A percentile compares a stretch with the other conserved stretches of the same genome.
phyloP scores from a whole-genome alignment of 257 asterid genomes.

The Solanum paucissectum region DNA sequence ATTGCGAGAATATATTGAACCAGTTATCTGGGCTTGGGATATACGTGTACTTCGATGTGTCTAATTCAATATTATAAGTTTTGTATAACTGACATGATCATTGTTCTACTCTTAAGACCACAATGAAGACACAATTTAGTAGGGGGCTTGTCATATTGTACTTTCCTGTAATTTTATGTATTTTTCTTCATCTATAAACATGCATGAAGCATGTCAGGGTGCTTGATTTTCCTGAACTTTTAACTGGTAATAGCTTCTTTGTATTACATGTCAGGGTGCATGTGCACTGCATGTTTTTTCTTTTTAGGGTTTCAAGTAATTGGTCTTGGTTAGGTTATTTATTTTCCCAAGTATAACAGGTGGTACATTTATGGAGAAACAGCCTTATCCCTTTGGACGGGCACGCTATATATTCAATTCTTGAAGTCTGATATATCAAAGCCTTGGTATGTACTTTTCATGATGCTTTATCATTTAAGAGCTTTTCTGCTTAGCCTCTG shows the following conservation, averaged over 20 bases:
- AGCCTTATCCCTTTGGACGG: constrained; percentile 78
- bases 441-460: constrained; percentile 58
- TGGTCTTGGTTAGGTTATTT: not conserved
- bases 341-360: constrained; percentile 34
- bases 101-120: not conserved
- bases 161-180: not conserved
- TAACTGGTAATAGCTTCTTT: not conserved
- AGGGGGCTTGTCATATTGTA: not conserved
- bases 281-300: not conserved
- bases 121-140: not conserved
- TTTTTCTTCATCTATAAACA: not conserved
- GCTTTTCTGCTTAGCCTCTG: not conserved
- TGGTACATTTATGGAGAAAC: constrained; percentile 92
- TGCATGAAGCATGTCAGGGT: not conserved
- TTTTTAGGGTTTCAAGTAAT: not conserved
- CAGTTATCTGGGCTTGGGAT: not conserved
- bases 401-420: constrained; percentile 57
- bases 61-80: not conserved
- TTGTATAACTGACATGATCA: not conserved
- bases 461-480: not conserved
- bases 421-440: constrained; percentile 57
- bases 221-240: not conserved
- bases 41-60: not conserved
- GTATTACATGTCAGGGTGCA: not conserved
- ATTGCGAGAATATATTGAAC: not conserved